phyloP scores from a whole-genome alignment of 768 basidiomycete species.

The Tephrocybe rancida region DNA sequence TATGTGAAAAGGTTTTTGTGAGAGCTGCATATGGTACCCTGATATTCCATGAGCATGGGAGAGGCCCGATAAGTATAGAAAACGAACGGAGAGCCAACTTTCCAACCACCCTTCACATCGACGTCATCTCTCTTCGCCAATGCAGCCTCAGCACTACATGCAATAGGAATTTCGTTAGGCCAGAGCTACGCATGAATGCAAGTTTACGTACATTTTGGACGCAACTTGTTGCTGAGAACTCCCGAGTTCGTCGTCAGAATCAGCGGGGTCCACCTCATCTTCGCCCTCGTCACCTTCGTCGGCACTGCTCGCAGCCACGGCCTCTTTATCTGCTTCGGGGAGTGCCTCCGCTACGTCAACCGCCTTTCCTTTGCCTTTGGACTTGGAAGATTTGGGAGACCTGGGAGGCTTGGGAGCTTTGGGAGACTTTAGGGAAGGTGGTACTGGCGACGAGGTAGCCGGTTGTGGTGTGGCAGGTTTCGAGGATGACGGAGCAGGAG shows the following conservation, averaged over 20 bases:
- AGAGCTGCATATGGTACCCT: slow-evolving; percentile 96
- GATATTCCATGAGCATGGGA: background rate
- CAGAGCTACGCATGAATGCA: background rate
- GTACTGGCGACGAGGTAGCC: background rate
- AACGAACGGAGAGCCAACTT: slow-evolving; percentile 79
- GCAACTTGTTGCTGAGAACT: slow-evolving; percentile 43
- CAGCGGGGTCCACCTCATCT: slow-evolving; percentile 32
- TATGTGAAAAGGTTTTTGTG: slow-evolving; percentile 83
- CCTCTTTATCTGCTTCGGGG: slow-evolving; percentile 27
- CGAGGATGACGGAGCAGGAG: slow-evolving; percentile 16
- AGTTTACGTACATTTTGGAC: slow-evolving; percentile 58
- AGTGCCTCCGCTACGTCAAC: slow-evolving; percentile 27
- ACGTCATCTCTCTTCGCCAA: slow-evolving; percentile 64
- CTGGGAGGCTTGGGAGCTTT: slow-evolving; percentile 11
- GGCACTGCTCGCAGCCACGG: slow-evolving; percentile 17
- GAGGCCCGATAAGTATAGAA: background rate
- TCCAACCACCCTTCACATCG: slow-evolving; percentile 84
- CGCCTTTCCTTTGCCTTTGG: slow-evolving; percentile 27
- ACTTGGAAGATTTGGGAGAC: slow-evolving; percentile 15
- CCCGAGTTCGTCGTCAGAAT: slow-evolving; percentile 28
- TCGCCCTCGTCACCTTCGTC: slow-evolving; percentile 38
- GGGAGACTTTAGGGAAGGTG: slow-evolving; percentile 14
- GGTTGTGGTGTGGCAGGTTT: slow-evolving; percentile 15
- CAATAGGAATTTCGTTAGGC: background rate
- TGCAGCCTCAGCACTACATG: slow-evolving; percentile 65